Evolutionary conservation across 108 stramenopile species (phyloP).

Genomic region (Fistulifera solaris): DNA sequence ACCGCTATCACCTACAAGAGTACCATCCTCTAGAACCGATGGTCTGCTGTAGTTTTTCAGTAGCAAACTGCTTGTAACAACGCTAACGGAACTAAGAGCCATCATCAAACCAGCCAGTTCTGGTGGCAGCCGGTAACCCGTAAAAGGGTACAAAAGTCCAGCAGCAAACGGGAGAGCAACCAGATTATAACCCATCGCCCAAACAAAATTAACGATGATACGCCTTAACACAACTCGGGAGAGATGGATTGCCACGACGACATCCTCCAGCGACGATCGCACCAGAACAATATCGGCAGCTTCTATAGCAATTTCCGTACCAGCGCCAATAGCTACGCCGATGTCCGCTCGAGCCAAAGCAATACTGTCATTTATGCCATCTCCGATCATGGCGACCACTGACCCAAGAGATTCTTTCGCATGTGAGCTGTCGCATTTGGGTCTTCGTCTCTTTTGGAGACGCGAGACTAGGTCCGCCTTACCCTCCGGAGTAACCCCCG

Average conservation of each 20-base stretch:
- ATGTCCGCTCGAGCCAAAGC: slow-evolving; percentile 87
- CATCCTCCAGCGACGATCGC: slow-evolving; percentile 65
- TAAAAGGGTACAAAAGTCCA: slow-evolving; percentile 76
- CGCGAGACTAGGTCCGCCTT: slow-evolving; percentile 59
- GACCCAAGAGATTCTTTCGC: too few relatives aligned
- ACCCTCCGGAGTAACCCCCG: slow-evolving; percentile 65
- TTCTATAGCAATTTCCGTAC: slow-evolving; percentile 88
- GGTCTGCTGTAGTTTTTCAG: slow-evolving; percentile 53
- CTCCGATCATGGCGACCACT: slow-evolving; percentile 85
- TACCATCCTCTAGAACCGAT: slow-evolving; percentile 12
- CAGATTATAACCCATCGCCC: slow-evolving; percentile 90
- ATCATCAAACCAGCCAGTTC: slow-evolving; percentile 84
- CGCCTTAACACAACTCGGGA: slow-evolving; percentile 67
- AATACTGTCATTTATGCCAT: slow-evolving; percentile 97
- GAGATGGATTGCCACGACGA: slow-evolving; percentile 80
- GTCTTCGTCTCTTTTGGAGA: slow-evolving; percentile 25
- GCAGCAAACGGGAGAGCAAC: slow-evolving; percentile 88
- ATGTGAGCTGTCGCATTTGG: neutral
- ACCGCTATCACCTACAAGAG: neutral
- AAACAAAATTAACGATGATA: slow-evolving; percentile 81
- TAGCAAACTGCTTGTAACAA: slow-evolving; percentile 57
- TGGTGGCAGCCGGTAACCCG: slow-evolving; percentile 65
- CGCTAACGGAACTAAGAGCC: slow-evolving; percentile 74
- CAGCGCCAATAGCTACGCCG: slow-evolving; percentile 90
- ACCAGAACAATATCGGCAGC: slow-evolving; percentile 88